A percentile compares a stretch with the other conserved stretches of the same genome.
Evolutionary conservation across 1,284 basidiomycete species (phyloP).

Genomic region (Naganishia sp.): DNA sequence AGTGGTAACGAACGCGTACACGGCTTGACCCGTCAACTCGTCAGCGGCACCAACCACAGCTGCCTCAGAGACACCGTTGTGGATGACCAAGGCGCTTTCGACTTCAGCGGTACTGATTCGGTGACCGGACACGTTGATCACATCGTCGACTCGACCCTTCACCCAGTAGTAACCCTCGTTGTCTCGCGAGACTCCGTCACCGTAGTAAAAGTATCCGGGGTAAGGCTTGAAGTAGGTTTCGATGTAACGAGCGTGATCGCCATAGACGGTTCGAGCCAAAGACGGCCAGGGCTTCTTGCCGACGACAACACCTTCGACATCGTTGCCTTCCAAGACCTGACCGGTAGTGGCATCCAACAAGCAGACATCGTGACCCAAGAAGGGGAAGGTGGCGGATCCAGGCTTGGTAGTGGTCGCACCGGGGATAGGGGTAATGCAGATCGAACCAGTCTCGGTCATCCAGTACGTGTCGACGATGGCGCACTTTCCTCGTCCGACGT

Average conservation of each 20-base stretch:
- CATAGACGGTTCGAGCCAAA: conserved; percentile 90
- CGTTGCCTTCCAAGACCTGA: conserved; percentile 72
- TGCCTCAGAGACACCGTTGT: conserved; percentile 93
- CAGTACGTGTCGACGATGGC: conserved; percentile 96
- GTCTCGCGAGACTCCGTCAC: conserved; percentile 92
- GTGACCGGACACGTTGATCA: conserved; percentile 80
- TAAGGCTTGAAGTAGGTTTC: conserved; percentile 85
- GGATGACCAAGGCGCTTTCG: conserved; percentile 90
- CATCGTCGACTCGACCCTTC: conserved; percentile 88
- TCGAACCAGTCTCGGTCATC: conserved; percentile 98
- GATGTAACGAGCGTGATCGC: conserved; percentile 86
- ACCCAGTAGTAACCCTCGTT: conserved; percentile 98
- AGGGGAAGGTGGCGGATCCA: conserved; percentile 92
- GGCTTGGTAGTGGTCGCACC: conserved; percentile 95
- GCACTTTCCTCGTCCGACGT: conserved; percentile 84
- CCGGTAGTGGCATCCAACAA: conserved; percentile 72
- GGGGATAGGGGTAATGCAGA: conserved; percentile 92
- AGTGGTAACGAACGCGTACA: conserved; percentile 71
- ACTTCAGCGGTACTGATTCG: conserved; percentile 97
- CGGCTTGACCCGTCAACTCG: conserved; percentile 75
- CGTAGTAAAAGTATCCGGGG: conserved; percentile 66
- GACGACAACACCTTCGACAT: conserved; percentile 87
- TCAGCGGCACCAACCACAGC: conserved; percentile 88
- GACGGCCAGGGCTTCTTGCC: conserved; percentile 91
- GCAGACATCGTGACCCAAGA: conserved; percentile 91